These are phyloP conservation scores for Leishmania martiniquensis DNA, from an alignment of 208 protist genomes.

Conservation along the genomic window DNA sequence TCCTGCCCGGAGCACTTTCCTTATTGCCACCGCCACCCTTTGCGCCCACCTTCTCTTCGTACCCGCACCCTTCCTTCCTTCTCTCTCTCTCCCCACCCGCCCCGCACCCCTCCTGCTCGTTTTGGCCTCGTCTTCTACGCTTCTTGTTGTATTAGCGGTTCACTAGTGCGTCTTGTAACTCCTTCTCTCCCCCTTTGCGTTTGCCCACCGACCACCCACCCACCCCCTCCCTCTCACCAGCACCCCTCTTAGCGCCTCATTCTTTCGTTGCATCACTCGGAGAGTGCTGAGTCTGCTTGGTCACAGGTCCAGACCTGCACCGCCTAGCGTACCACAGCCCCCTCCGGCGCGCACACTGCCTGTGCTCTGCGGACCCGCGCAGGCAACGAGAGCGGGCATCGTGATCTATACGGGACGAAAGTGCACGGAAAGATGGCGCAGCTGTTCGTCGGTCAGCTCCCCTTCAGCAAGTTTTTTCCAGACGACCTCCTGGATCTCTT, in stretches of 20 bases:
- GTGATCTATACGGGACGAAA: not conserved
- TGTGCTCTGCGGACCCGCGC: not conserved
- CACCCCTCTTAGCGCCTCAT: not conserved
- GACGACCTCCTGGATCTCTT: constrained; percentile 49
- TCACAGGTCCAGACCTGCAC: not conserved
- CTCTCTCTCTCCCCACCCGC: constrained; percentile 3
- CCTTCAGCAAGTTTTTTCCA: constrained; percentile 56
- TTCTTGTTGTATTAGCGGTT: not conserved
- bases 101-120: not conserved
- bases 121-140: not conserved
- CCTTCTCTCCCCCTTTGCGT: not conserved
- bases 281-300: not conserved
- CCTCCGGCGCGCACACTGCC: not conserved
- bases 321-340: not conserved
- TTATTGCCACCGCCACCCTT: not conserved
- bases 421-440: constrained; percentile 26
- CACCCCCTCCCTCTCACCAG: not conserved
- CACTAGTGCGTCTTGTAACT: not conserved
- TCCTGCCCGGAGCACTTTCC: not conserved
- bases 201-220: not conserved
- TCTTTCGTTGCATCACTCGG: not conserved
- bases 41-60: not conserved
- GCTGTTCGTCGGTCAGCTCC: constrained; percentile 46
- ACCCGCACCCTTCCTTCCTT: not conserved
- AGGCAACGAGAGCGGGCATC: not conserved